These are phyloP conservation scores for Chimonanthus praecox DNA, from an alignment of 164 flowering plant genomes.

Conservation along the genomic window DNA sequence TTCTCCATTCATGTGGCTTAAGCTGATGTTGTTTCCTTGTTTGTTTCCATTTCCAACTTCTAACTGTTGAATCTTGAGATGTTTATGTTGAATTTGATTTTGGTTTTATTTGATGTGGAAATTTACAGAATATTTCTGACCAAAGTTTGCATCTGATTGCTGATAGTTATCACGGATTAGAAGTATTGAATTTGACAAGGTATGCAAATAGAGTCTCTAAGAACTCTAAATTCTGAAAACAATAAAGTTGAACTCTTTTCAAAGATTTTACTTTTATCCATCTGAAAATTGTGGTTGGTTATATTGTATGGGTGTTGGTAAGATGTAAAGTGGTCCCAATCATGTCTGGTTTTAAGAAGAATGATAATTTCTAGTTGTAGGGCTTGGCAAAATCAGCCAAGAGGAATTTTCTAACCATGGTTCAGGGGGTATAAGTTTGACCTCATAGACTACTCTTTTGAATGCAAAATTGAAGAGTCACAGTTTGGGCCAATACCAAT, in stretches of 20 bases:
- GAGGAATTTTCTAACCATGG: too few species aligned
- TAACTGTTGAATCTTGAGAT: slow-evolving; percentile 1
- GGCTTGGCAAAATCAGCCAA: too few species aligned
- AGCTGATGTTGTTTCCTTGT: slow-evolving; percentile 1
- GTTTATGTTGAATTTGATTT: not conserved
- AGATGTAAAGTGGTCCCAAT: too few species aligned
- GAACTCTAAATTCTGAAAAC: not conserved
- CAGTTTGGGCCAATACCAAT: too few species aligned
- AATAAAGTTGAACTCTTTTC: not conserved
- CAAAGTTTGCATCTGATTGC: slow-evolving; percentile 57
- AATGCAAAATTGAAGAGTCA: too few species aligned
- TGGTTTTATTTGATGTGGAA: not conserved
- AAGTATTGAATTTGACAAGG: slow-evolving; percentile 79
- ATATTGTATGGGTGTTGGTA: too few species aligned
- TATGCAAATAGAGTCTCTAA: slow-evolving; percentile 8
- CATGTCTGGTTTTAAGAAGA: too few species aligned
- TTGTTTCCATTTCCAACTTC: not conserved
- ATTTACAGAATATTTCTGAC: slow-evolving; percentile 60
- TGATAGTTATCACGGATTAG: slow-evolving; percentile 50
- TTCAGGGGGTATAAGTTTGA: too few species aligned
- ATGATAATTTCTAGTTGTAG: too few species aligned
- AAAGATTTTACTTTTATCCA: not conserved
- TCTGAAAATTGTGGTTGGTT: not conserved
- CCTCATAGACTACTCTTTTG: too few species aligned
- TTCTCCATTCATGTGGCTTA: not conserved